Conservation (phyloP, 2,329 filamentous ascomycete species). For the Pseudocercospora musae region DNA sequence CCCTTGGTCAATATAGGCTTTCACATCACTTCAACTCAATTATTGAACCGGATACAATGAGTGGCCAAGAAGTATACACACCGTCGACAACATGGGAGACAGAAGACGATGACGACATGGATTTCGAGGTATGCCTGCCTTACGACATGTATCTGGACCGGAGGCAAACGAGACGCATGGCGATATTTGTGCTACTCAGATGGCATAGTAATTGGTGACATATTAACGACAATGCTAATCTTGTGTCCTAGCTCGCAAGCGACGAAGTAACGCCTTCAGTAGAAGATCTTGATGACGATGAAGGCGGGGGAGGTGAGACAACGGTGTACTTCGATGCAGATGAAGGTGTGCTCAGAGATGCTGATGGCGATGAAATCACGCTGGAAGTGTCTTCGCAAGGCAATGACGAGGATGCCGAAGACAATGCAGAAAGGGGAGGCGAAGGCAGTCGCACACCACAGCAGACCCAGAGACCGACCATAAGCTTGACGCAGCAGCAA, state of each 20-base stretch:
- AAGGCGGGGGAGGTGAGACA: constrained; percentile 42
- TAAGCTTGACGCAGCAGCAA: constrained; percentile 40
- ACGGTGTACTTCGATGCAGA: constrained; percentile 38
- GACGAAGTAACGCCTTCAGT: constrained; percentile 35
- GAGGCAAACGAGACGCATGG: background rate
- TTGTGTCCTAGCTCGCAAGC: constrained; percentile 29
- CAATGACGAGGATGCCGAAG: constrained; percentile 30
- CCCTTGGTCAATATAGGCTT: background rate
- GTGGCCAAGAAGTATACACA: constrained; percentile 2
- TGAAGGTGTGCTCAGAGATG: constrained; percentile 34
- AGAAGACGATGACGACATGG: constrained; percentile 49
- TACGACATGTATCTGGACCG: background rate
- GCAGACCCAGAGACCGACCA: constrained; percentile 24
- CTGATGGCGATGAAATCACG: constrained; percentile 28
- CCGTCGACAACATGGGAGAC: constrained; percentile 20
- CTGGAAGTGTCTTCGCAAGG: constrained; percentile 25
- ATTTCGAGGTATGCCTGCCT: constrained; percentile 40
- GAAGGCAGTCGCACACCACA: constrained; percentile 31
- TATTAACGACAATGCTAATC: background rate
- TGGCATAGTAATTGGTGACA: background rate
- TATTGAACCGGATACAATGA: background rate
- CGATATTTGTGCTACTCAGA: background rate
- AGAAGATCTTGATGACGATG: constrained; percentile 41
- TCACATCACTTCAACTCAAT: background rate
- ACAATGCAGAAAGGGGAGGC: constrained; percentile 19